Base-by-base conservation (phyloP, 345 rosid genomes). In the Moricandia arvensis region DNA sequence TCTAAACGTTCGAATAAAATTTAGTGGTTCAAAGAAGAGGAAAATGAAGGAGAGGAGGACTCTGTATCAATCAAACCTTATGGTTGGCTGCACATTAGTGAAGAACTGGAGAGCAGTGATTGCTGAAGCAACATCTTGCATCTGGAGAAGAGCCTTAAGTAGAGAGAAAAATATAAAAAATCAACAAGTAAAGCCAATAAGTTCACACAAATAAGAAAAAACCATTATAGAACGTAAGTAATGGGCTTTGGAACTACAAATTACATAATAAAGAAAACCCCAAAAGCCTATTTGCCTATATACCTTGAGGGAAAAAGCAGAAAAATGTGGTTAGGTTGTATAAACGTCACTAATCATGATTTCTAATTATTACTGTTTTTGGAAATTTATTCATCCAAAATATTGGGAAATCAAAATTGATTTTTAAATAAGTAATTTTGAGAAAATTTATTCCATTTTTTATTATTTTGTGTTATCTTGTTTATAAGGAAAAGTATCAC, bases 81-180 rank as follows among this genome's bases (percentile, higher is more conserved):
- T 87, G 24, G 90, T 81, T 69, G 99, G 98, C 77, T 95, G 99
- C 37, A 88, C 86, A 74, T 86, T 90, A 10, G 96, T 75, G 68
- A 90, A 92, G 72, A 82, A 89, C 79, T 95, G 93, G 79, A 92
- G 63, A 45, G 99, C 99, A 82, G 74, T 89, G 58, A 90, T 72
- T 27, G 98, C 97, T 62, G 99, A 76, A 74, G 96, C 78, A 76
- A 95, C 80, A 84, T 95, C 98, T 88, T 95, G 97, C 98, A 95
- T 90, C 76, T 95, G 99, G 57, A 95, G 87, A 71, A 95, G 98
- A 80, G 99, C 98, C 99, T 95, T 6, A 79, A 77, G 33, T 80
- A 37, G 8, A 4, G 13, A 37, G 43, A 13, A 37, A 8, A 37
- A 37, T n/a, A n/a, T n/a, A n/a, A n/a, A n/a, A n/a, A n/a, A n/a